Conservation (phyloP, 352 stramenopile species). For the Phytophthora colocasiae region DNA sequence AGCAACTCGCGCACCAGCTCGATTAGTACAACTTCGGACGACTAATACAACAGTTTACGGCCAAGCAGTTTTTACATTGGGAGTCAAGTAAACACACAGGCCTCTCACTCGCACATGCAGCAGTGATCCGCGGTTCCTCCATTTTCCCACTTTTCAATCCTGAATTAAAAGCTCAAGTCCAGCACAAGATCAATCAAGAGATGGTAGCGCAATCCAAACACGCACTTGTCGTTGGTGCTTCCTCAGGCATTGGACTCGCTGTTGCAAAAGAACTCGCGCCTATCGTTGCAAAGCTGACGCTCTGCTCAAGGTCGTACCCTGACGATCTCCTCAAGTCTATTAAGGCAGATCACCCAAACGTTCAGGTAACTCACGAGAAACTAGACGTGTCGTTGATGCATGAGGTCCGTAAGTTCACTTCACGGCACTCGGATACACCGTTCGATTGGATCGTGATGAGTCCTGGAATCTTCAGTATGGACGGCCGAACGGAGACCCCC, state of each 20-base stretch:
- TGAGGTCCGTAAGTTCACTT: conserved; percentile 18
- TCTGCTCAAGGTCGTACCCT: conserved; percentile 18
- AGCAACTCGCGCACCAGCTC: too few relatives aligned
- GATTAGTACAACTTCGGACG: background rate
- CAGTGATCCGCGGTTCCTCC: background rate
- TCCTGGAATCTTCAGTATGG: conserved; percentile 7
- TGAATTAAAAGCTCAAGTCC: conserved; percentile 2
- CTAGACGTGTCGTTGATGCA: conserved; percentile 15
- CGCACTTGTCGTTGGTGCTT: conserved; percentile 20
- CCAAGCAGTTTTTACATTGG: background rate
- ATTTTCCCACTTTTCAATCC: conserved; percentile 3
- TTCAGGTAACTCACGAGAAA: conserved; percentile 20
- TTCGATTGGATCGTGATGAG: conserved; percentile 23
- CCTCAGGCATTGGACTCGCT: conserved; percentile 12
- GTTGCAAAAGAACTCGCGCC: conserved; percentile 15
- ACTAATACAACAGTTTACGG: conserved; percentile 3
- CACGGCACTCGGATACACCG: conserved; percentile 8
- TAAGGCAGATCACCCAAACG: conserved; percentile 14
- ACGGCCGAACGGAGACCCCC: conserved; percentile 5
- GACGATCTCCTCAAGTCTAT: conserved; percentile 5
- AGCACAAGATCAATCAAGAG: conserved; percentile 10
- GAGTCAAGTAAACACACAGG: conserved; percentile 1
- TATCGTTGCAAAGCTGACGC: conserved; percentile 15
- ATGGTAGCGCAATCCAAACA: conserved; percentile 16
- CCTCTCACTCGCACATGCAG: background rate